Evolutionary conservation across 1,139 yeast genomes (phyloP), one percentile per base, ranked within the genome.

Genomic region (Hanseniaspora uvarum): DNA sequence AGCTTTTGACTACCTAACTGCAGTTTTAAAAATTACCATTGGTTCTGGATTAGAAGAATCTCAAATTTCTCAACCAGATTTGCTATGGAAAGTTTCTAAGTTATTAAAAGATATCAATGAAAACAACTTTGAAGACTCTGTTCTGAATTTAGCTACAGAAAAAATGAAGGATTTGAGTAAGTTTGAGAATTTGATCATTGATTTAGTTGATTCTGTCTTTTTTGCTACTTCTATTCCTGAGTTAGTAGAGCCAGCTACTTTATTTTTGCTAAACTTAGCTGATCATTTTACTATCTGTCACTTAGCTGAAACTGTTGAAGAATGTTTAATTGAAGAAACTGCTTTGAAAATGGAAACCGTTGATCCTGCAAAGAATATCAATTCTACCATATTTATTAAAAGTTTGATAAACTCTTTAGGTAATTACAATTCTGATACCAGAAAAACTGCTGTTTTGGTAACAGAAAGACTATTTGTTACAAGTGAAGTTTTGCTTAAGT

Each of bases 331-430:
- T 33, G 81, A 83, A 31, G 82, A 88, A 1, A 76, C 86, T 46
- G 70, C 80, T 34, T 89, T 84, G 53, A 83, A 83, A 61, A 73
- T 86, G 54, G 81, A 84, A 62, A 77, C 79, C 55, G 80, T 82
- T 58, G 72, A 92, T 36, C 96, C 96, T 0, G 73, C 73, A 43
- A 80, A 82, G 5, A 75, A 75, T 58, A 74, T 89, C 37, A 82
- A 81, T 56, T 94, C 88, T 56, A 78, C 80, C 46, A 75, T 86
- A 0, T 72, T 87, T 53, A 72, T 88, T 48, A 81, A 81, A 59
- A 94, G 94, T 0, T 77, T 92, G 48, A 79, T 82, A 33, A 81
- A 78, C 64, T 92, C 96, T 0, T 73, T 92, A 58, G 82, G 95
- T 56, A 88, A 85, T 58, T 85, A 87, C 71, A 77, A 81, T 56